Evolutionary conservation across 257 asterid species (phyloP).

Genomic region (Parsonsia alboflavescens): DNA sequence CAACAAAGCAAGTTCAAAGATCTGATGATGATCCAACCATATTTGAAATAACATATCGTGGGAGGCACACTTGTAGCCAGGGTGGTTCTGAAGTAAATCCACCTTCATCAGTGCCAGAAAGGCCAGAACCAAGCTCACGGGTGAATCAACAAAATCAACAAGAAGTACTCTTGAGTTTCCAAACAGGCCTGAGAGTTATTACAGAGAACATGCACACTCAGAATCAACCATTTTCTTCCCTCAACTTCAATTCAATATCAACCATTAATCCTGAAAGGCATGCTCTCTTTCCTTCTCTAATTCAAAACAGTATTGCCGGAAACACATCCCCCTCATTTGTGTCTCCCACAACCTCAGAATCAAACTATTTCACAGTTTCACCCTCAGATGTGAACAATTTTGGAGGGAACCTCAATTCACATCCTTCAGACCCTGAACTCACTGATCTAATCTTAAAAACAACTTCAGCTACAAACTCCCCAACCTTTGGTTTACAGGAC

Average conservation of each 20-base stretch:
- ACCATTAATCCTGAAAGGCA: conserved; percentile 16
- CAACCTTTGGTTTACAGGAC: conserved; percentile 22
- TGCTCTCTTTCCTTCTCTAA: conserved; percentile 11
- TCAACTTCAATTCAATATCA: conserved; percentile 20
- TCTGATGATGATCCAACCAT: conserved; percentile 37
- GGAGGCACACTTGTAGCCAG: conserved; percentile 41
- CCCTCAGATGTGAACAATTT: conserved; percentile 12
- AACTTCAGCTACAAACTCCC: conserved; percentile 31
- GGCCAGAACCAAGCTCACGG: conserved; percentile 17
- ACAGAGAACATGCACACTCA: conserved; percentile 24
- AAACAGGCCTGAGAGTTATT: conserved; percentile 37
- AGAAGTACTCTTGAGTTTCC: conserved; percentile 29
- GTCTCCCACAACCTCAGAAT: conserved; percentile 18
- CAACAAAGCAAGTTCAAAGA: conserved; percentile 44
- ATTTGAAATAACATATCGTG: conserved; percentile 36
- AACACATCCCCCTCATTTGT: conserved; percentile 14
- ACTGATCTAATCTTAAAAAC: conserved; percentile 26
- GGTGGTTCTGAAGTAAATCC: conserved; percentile 12
- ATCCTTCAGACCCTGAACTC: conserved; percentile 23
- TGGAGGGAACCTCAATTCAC: conserved; percentile 23
- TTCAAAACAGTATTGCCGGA: conserved; percentile 13
- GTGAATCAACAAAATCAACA: conserved; percentile 17
- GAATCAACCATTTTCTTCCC: conserved; percentile 20
- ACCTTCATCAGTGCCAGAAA: conserved; percentile 10
- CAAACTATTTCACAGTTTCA: conserved; percentile 25